A percentile compares a stretch with the other conserved stretches of the same genome.
Conservation (phyloP, 1,284 basidiomycete genomes). For the Peniophora sp. region DNA sequence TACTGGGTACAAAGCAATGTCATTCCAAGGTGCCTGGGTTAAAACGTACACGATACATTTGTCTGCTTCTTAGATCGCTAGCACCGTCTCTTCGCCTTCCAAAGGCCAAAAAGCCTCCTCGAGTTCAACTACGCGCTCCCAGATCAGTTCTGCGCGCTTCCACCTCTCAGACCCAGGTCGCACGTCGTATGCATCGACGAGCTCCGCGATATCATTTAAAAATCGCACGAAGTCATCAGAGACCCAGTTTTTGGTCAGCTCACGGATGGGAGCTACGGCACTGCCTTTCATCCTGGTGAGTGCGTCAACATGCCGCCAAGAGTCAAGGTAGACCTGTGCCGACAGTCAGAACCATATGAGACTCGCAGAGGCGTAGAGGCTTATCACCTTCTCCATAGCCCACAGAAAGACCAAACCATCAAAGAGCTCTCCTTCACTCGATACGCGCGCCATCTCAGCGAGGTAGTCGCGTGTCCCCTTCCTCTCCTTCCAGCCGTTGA, state of each 20-base stretch:
- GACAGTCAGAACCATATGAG: not conserved
- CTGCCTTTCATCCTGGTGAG: conserved; percentile 11
- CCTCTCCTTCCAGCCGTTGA: conserved; percentile 44
- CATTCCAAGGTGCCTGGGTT: too few species aligned
- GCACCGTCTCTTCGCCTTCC: conserved; percentile 14
- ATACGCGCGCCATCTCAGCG: conserved; percentile 57
- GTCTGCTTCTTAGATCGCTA: not conserved
- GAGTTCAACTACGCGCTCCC: conserved; percentile 49
- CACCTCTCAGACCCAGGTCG: conserved; percentile 29
- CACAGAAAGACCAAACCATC: conserved; percentile 67
- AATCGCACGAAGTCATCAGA: conserved; percentile 53
- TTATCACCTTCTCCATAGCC: conserved; percentile 68
- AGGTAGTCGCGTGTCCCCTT: conserved; percentile 61
- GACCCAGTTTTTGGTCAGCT: conserved; percentile 57
- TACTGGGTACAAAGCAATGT: too few species aligned
- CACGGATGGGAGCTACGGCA: conserved; percentile 14
- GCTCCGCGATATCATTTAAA: conserved; percentile 42
- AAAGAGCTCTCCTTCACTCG: conserved; percentile 37
- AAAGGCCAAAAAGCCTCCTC: conserved; percentile 57
- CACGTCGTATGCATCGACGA: conserved; percentile 46
- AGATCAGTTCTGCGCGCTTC: conserved; percentile 43
- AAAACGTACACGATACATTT: too few species aligned
- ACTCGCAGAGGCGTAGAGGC: not conserved
- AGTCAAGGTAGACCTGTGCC: conserved; percentile 46
- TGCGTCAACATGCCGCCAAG: conserved; percentile 49